phyloP scores from a whole-genome alignment of 164 flowering plant genomes.

The Berberis vulgaris region DNA sequence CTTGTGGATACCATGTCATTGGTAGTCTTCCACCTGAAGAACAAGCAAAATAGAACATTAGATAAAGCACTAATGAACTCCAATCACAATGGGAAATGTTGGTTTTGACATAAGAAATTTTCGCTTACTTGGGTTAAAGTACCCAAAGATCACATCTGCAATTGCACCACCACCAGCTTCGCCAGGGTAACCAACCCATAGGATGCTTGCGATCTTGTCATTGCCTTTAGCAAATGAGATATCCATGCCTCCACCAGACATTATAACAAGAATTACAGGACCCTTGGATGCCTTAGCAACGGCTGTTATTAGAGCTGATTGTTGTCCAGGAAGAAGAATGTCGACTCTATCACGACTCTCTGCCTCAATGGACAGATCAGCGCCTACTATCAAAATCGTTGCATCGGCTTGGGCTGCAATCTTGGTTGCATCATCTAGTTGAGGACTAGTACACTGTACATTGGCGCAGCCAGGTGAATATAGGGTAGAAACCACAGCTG shows the following conservation, averaged over 20 bases:
- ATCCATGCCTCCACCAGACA: constrained; percentile 90
- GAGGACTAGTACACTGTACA: constrained; percentile 45
- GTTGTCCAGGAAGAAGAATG: constrained; percentile 71
- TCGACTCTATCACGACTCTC: constrained; percentile 62
- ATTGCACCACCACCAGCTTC: constrained; percentile 95
- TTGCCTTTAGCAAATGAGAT: constrained; percentile 59
- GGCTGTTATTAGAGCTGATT: constrained; percentile 36
- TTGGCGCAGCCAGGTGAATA: constrained; percentile 57
- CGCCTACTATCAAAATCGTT: constrained; percentile 67
- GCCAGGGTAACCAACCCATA: constrained; percentile 99
- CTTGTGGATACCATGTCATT: constrained; percentile 96
- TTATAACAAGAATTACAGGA: constrained; percentile 73
- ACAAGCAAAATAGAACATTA: not conserved
- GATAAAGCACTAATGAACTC: not conserved
- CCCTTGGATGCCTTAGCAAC: constrained; percentile 72
- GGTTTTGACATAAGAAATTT: not conserved
- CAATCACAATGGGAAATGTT: not conserved
- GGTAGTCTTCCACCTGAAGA: constrained; percentile 84
- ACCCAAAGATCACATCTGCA: constrained; percentile 77
- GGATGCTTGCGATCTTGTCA: constrained; percentile 54
- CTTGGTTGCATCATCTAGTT: constrained; percentile 47
- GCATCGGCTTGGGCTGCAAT: constrained; percentile 76
- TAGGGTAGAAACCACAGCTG: constrained; percentile 35
- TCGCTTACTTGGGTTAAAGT: constrained; percentile 65
- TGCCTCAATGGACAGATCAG: constrained; percentile 63